A percentile compares a stretch with the other conserved stretches of the same genome.
Conservation (phyloP, 2,329 filamentous ascomycete genomes). For the Chaetomium olivaceum region DNA sequence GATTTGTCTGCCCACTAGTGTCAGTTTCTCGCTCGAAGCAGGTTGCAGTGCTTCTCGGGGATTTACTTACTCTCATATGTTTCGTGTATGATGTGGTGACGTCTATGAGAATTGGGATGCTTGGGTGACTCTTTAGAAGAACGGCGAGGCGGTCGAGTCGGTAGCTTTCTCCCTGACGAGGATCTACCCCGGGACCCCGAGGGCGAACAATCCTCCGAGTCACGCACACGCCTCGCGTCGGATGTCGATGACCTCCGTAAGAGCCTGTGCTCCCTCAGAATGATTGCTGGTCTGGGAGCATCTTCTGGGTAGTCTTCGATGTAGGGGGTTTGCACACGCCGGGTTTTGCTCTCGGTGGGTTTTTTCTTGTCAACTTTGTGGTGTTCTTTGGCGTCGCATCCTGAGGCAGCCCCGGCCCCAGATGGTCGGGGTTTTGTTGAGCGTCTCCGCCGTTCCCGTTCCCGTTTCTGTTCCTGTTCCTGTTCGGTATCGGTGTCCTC, state of each 20-base stretch:
- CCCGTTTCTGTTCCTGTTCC: constrained; percentile 15
- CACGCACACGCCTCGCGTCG: constrained; percentile 22
- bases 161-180: constrained; percentile 20
- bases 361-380: constrained; percentile 21
- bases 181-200: constrained; percentile 27
- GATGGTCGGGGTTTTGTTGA: constrained; percentile 9
- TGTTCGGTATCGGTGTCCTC: constrained; percentile 26
- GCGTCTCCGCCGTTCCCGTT: background rate
- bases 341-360: constrained; percentile 7
- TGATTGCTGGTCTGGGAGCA: constrained; percentile 24
- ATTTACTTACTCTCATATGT: constrained; percentile 9
- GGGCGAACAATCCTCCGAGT: constrained; percentile 16
- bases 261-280: constrained; percentile 32
- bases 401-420: background rate
- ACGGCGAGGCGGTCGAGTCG: constrained; percentile 13
- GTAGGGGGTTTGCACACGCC: constrained; percentile 27
- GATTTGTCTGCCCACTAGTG: constrained; percentile 9
- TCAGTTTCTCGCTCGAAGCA: constrained; percentile 1
- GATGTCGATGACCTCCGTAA: constrained; percentile 27
- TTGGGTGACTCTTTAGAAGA: constrained; percentile 18
- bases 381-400: constrained; percentile 8
- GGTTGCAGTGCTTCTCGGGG: background rate
- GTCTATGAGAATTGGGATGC: constrained; percentile 11
- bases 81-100: background rate
- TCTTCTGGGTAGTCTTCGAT: constrained; percentile 34